Evolutionary conservation across 2,329 filamentous ascomycete genomes (phyloP), one percentile per base, ranked within the genome.

Genomic region (Diatrype stigma): DNA sequence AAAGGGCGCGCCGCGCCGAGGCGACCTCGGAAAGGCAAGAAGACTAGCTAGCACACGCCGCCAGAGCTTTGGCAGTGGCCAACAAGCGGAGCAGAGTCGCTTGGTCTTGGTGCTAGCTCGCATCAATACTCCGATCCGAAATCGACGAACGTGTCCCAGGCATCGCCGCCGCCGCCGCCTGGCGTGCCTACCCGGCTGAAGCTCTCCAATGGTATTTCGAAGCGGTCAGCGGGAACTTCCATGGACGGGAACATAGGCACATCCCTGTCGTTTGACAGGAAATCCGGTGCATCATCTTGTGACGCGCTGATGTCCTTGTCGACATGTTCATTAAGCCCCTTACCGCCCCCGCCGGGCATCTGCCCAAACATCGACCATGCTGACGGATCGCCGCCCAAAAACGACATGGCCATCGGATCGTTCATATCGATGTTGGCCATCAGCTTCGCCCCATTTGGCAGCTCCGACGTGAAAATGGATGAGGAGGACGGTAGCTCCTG

Each of bases 361-460:
- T 58, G 56, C 11, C 58, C 53, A 40, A 56, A 60, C 46, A 61
- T 57, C 16, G 60, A 53, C 7, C 56, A 61, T 6, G 48, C 38
- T 1, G 58, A 56, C 14, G 53, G 34, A 7, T 56, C 50, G 6
- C 58, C 56, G 2, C 61, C 63, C n/a, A 65, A 54, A 22, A 63
- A 64, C 22, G 60, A 53, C 40, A 59, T 53, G 1, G 62, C 58
- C 63, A 67, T 64, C 6, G 62, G 61, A 6, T 64, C 60, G 26
- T 46, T 62, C 56, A 69, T 62, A 28, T 67, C 65, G 12, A 69
- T 48, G 6, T 66, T 66, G 2, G 65, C 60, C 56, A 77, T 62
- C 70, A 73, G 70, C 56, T 70, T 74, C 2, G 70, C 67, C 46
- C 77, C 73, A 1, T 68, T 56, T 0, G 74, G 67, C 6, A 77